A percentile compares a stretch with the other conserved stretches of the same genome.
phyloP scores from a whole-genome alignment of 306 rosid genomes.

The Crotalaria pallida region DNA sequence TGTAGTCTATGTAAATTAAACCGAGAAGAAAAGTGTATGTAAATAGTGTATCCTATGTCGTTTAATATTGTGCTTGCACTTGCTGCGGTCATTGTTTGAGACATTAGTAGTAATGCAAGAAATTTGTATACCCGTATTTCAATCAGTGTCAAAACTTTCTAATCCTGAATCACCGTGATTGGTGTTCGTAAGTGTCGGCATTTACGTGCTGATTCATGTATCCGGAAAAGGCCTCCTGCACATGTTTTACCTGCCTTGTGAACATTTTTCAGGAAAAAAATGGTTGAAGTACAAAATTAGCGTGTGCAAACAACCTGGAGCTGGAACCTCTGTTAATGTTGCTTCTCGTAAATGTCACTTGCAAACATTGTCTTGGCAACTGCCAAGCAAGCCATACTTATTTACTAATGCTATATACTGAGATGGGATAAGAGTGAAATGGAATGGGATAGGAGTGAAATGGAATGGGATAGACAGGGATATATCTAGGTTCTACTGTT shows the following conservation, averaged over 20 bases:
- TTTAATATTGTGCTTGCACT: slow-evolving; percentile 5
- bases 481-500: too few relatives aligned
- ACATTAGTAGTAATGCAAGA: background rate
- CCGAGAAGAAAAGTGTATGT: slow-evolving; percentile 23
- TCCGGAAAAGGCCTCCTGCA: background rate
- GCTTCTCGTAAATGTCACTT: too few relatives aligned
- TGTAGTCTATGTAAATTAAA: slow-evolving; percentile 18
- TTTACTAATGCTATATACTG: too few relatives aligned
- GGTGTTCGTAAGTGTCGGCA: background rate
- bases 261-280: background rate
- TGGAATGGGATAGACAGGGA: too few relatives aligned
- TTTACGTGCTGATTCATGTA: background rate
- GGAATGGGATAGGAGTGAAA: too few relatives aligned
- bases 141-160: background rate
- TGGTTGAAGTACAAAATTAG: background rate
- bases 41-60: background rate
- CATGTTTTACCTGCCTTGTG: background rate
- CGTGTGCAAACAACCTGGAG: background rate
- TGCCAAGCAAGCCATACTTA: too few relatives aligned
- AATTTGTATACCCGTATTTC: too few relatives aligned
- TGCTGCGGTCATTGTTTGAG: background rate
- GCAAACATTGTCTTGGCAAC: too few relatives aligned
- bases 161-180: background rate
- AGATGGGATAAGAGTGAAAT: too few relatives aligned
- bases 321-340: background rate